phyloP scores from a whole-genome alignment of 1,284 basidiomycete genomes.

The Ceratobasidium sp. region DNA sequence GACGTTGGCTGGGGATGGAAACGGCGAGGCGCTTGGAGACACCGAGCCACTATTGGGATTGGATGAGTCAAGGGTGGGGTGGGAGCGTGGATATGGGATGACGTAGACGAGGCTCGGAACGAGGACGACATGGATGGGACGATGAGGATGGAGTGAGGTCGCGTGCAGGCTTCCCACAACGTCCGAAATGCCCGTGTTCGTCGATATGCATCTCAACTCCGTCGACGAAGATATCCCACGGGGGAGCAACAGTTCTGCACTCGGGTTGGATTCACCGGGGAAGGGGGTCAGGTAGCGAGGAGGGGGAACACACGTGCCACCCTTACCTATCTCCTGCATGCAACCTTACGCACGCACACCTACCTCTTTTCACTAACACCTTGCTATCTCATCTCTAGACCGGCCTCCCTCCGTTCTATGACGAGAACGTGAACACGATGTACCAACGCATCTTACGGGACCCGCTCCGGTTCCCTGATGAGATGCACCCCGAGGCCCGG shows the following conservation, averaged over 20 bases:
- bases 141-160: slow-evolving; percentile 17
- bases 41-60: background rate
- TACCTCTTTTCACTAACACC: background rate
- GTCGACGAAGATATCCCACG: slow-evolving; percentile 10
- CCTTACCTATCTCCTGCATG: background rate
- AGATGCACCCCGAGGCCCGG: slow-evolving; percentile 89
- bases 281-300: background rate
- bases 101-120: background rate
- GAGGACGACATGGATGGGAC: background rate
- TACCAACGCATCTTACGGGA: slow-evolving; percentile 97
- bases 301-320: background rate
- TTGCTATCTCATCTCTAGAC: slow-evolving; percentile 65
- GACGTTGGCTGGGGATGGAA: background rate
- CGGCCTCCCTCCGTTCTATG: slow-evolving; percentile 97
- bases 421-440: slow-evolving; percentile 98
- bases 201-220: slow-evolving; percentile 11
- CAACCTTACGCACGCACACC: background rate
- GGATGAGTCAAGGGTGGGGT: slow-evolving; percentile 1
- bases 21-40: background rate
- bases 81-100: slow-evolving; percentile 10
- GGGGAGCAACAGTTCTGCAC: background rate
- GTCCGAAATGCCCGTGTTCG: slow-evolving; percentile 29
- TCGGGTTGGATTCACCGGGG: too few species aligned
- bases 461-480: slow-evolving; percentile 92
- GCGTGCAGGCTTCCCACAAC: slow-evolving; percentile 21